Base-by-base conservation (phyloP, 2,329 filamentous ascomycete species). In the Aspergillus tubingensis region DNA sequence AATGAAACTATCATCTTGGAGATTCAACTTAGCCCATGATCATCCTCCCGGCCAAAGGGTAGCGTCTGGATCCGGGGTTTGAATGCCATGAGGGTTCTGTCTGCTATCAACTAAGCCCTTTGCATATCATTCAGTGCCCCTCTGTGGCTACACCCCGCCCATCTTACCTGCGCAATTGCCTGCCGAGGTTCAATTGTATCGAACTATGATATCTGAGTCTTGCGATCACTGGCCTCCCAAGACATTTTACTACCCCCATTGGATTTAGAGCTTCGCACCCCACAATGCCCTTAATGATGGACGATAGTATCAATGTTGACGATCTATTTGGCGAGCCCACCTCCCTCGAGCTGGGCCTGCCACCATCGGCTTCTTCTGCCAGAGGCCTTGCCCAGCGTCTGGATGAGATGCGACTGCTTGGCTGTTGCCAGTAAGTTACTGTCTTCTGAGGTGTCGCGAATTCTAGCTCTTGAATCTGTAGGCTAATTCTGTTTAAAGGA, bases 381-480 rank as follows among this genome's bases (percentile, higher is more conserved):
- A 91, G 89, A 74, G 86, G 89, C 58, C 82, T 96, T 19, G 83
- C 87, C 36, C 85, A 88, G 70, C 85, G 91, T 58, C 76, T 96
- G 39, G 90, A 95, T 73, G 90, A 96, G 70, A 81, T 95, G 67
- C 86, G 90, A 65, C 81, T 84, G 60, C 85, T 85, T 60, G 92
- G 92, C 15, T 95, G 91, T 74, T 91, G 88, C 81, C 90, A 92
- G 92, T 95, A 86, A 78, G 88, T 83, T 48, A 39, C 15, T 58
- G 8, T 36, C 49, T 21, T 2, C 27, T 10, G 17, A 27, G 11
- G 8, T 36, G 8, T 27, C 13, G 54, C 13, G 8, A 8, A 11
- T 10, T 5, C 13, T 17, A 27, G 15, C 32, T 53, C 32, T 53
- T 50, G 19, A 50, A 65, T 74, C 54, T 76, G 72, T 62, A 67